Conservation (phyloP, 2,329 filamentous ascomycete species). For the Lecanosticta acicola region DNA sequence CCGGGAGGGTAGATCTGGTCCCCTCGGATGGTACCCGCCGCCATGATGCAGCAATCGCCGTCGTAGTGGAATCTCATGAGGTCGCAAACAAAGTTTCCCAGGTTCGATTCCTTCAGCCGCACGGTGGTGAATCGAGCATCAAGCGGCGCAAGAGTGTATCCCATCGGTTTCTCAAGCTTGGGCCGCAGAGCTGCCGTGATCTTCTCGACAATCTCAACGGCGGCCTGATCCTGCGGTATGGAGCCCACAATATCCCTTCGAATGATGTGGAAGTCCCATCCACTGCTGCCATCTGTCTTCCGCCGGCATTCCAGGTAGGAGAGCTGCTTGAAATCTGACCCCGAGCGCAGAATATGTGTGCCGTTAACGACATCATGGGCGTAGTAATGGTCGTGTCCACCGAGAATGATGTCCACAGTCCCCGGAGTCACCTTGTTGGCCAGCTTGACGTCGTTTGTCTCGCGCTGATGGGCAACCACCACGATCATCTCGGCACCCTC, state of each 20-base stretch:
- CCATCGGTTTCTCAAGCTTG: conserved; percentile 75
- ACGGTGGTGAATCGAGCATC: conserved; percentile 85
- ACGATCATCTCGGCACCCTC: conserved; percentile 79
- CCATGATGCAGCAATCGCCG: conserved; percentile 79
- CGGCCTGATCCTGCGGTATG: conserved; percentile 58
- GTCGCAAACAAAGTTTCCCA: conserved; percentile 88
- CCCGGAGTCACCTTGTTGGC: conserved; percentile 65
- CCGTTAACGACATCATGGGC: conserved; percentile 70
- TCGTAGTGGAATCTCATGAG: conserved; percentile 79
- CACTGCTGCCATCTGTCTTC: conserved; percentile 42
- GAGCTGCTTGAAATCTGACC: conserved; percentile 86
- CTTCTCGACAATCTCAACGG: conserved; percentile 58
- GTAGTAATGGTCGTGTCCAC: conserved; percentile 89
- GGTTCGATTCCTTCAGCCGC: conserved; percentile 68
- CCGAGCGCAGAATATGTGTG: conserved; percentile 78
- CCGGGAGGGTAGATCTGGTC: conserved; percentile 86
- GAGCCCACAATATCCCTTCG: conserved; percentile 51
- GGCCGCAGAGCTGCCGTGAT: conserved; percentile 68
- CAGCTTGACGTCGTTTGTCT: conserved; percentile 84
- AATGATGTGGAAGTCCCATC: conserved; percentile 60
- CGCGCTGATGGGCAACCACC: conserved; percentile 76
- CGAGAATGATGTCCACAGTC: conserved; percentile 72
- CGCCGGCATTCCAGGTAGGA: conserved; percentile 77
- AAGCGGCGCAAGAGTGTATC: conserved; percentile 74
- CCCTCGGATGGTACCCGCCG: conserved; percentile 76